Evolutionary conservation across 1,139 yeast genomes (phyloP).

Genomic region (Kodamaea sp.): DNA sequence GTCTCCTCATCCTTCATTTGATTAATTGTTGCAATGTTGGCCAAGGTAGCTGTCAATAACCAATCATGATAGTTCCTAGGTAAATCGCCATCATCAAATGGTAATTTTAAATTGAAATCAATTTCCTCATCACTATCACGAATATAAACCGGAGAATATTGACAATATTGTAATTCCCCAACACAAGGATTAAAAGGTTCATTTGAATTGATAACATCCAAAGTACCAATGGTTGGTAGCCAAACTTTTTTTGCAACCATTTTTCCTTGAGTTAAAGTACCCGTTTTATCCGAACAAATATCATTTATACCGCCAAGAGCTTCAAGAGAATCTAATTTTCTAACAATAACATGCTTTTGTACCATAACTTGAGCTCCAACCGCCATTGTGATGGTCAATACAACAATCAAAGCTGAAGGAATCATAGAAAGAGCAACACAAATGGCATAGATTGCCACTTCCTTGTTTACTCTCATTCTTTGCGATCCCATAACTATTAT

Average conservation of each 20-base stretch:
- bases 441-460: constrained; percentile 39
- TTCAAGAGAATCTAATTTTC: constrained; percentile 44
- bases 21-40: constrained; percentile 32
- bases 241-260: constrained; percentile 43
- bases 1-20: constrained; percentile 23
- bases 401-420: constrained; percentile 55
- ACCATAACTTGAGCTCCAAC: constrained; percentile 50
- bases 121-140: constrained; percentile 31
- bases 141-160: constrained; percentile 23
- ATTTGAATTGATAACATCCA: constrained; percentile 29
- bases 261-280: constrained; percentile 50
- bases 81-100: constrained; percentile 8
- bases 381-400: constrained; percentile 49
- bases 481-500: constrained; percentile 39
- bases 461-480: constrained; percentile 34
- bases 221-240: constrained; percentile 36
- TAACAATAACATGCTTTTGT: constrained; percentile 41
- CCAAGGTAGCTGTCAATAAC: constrained; percentile 31
- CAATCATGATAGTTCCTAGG: constrained; percentile 19
- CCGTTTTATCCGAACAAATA: constrained; percentile 53
- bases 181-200: constrained; percentile 42
- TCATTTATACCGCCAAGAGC: constrained; percentile 52
- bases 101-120: constrained; percentile 19
- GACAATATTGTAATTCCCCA: constrained; percentile 26
- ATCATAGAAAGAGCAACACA: constrained; percentile 51